phyloP scores from a whole-genome alignment of 192 early-diverging fungal genomes.

The Mortierella antarctica region DNA sequence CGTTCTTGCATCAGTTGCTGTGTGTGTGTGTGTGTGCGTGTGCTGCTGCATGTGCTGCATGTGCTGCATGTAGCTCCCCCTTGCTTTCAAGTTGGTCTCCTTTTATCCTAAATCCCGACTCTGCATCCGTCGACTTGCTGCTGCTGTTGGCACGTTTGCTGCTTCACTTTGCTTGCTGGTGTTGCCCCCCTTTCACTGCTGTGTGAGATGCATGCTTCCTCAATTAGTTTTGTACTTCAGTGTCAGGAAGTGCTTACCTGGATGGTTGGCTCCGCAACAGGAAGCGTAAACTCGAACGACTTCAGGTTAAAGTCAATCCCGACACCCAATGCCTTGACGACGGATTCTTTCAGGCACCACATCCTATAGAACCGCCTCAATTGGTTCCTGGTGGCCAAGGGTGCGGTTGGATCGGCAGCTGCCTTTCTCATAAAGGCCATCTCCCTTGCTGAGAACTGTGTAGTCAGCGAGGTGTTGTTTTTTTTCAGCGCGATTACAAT shows the following conservation, averaged over 20 bases:
- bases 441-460: constrained; percentile 37
- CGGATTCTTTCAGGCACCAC: constrained; percentile 71
- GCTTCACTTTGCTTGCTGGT: too few relatives aligned
- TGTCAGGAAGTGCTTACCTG: constrained; percentile 4
- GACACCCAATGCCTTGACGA: constrained; percentile 67
- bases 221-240: not conserved
- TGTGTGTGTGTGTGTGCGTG: too few relatives aligned
- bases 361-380: constrained; percentile 59
- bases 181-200: too few relatives aligned
- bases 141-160: too few relatives aligned
- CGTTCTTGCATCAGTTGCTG: too few relatives aligned
- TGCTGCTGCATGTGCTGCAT: too few relatives aligned
- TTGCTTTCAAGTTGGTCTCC: too few relatives aligned
- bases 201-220: too few relatives aligned
- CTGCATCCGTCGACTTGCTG: too few relatives aligned
- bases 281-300: constrained; percentile 57
- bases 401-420: constrained; percentile 4
- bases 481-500: not conserved
- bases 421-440: constrained; percentile 30
- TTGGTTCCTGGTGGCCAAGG: constrained; percentile 16
- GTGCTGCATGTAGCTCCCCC: too few relatives aligned
- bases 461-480: not conserved
- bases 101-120: too few relatives aligned
- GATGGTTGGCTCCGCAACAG: constrained; percentile 20
- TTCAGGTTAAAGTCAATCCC: constrained; percentile 61